Conservation (phyloP, 1,284 basidiomycete species). For the Leccinum solheimii region DNA sequence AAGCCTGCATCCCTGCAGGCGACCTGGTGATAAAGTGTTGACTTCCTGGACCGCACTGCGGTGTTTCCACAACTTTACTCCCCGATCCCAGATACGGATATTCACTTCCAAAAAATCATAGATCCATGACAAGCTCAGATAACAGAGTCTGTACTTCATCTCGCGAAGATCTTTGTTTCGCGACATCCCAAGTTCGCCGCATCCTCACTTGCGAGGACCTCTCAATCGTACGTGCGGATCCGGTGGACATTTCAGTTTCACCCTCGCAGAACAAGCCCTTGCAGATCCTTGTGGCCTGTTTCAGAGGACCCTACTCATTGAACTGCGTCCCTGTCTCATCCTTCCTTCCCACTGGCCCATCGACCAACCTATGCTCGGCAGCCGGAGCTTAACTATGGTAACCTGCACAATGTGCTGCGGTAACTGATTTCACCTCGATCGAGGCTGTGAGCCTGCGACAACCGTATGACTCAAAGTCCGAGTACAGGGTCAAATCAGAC, state of each 20-base stretch:
- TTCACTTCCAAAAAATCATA: slow-evolving; percentile 13
- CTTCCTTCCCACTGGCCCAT: slow-evolving; percentile 3
- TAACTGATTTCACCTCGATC: slow-evolving; percentile 8
- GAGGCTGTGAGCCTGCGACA: slow-evolving; percentile 12
- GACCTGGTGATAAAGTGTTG: slow-evolving; percentile 6
- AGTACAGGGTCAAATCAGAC: slow-evolving; percentile 11
- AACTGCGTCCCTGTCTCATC: slow-evolving; percentile 25
- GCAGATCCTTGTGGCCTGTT: slow-evolving; percentile 24
- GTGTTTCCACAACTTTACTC: slow-evolving; percentile 6
- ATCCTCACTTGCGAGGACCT: slow-evolving; percentile 17
- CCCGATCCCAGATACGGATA: slow-evolving; percentile 8
- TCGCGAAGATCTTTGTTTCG: slow-evolving; percentile 20
- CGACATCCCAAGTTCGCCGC: slow-evolving; percentile 4
- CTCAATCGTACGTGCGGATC: slow-evolving; percentile 17
- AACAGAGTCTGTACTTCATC: slow-evolving; percentile 14
- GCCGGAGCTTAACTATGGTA: slow-evolving; percentile 9
- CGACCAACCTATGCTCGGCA: slow-evolving; percentile 1
- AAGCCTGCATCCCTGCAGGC: slow-evolving; percentile 9
- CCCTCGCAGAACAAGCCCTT: slow-evolving; percentile 14
- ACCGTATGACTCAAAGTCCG: not conserved
- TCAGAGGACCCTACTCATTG: slow-evolving; percentile 16
- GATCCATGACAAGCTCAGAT: not conserved
- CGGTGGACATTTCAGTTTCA: slow-evolving; percentile 20
- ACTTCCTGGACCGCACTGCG: slow-evolving; percentile 1
- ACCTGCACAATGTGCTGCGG: slow-evolving; percentile 1